Evolutionary conservation across 192 early-diverging fungal species (phyloP), one percentile per base, ranked within the genome.

Genomic region (Dimargaris xerosporica): DNA sequence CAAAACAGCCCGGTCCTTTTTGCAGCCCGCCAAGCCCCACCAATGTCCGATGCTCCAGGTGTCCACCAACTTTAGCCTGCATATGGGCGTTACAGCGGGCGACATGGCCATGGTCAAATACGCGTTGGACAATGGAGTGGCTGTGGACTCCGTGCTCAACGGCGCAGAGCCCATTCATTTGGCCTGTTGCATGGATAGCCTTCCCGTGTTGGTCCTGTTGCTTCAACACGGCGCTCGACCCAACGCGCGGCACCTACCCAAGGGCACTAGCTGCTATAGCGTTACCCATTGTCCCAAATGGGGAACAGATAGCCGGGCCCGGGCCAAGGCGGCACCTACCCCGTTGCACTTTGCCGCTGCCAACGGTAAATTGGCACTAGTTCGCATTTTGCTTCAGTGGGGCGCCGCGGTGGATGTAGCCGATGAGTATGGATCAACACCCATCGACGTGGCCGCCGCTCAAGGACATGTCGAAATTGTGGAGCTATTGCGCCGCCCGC

Each of bases 301-400:
- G 47, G 19, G 47, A 17, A 50, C 17, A 4, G 47, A 23, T 17
- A 50, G 9, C 25, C 47, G 47, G 47, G 17, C 17, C 47, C 47
- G 17, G 17, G 19, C 17, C 47, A 50, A 50, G 19, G 25, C 17
- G 9, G 47, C 19, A 21, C 25, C 47, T 23, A 50, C 47, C 3
- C 47, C 47, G 17, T 50, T 50, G 47, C 47, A 50, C 47, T 50
- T 50, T 50, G 47, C 47, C 47, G 47, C 19, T 4, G 47, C 47
- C 47, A 50, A 50, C 7, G 47, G 47, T 7, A 50, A 50, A 50
- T 17, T 50, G 17, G 47, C 4, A 23, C 25, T 17, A 21, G 47
- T 50, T 4, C 19, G 25, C 19, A 23, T 50, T 21, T 50, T 50
- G 25, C 25, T 50, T 21, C 47, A 50, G 47, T 23, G 25, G 19